Percentiles rank a stretch among this genome's conserved stretches.
These are phyloP conservation scores for Aureobasidium musti DNA, from an alignment of 2,329 filamentous ascomycete genomes.

Conservation along the genomic window DNA sequence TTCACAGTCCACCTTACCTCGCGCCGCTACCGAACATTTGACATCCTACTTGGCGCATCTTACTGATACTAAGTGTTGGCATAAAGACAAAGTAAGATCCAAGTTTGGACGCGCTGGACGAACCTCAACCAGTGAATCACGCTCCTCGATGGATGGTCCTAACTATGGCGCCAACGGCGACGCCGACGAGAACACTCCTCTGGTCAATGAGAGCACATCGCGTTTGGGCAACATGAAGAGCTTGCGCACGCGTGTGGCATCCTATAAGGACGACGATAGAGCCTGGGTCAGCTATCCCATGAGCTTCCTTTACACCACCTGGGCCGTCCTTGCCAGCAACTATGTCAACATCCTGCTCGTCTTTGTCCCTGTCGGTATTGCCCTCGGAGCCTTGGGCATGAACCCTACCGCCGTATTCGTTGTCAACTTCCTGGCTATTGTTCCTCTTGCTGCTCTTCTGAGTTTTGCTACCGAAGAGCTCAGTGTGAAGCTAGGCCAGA, in stretches of 20 bases:
- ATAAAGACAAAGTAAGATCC: constrained; percentile 30
- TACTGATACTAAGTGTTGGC: background rate
- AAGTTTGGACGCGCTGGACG: constrained; percentile 29
- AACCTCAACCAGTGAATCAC: constrained; percentile 7
- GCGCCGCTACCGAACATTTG: background rate
- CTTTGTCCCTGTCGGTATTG: constrained; percentile 71
- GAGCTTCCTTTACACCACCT: constrained; percentile 43
- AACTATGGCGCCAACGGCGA: constrained; percentile 57
- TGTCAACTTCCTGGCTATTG: constrained; percentile 91
- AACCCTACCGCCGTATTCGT: constrained; percentile 72
- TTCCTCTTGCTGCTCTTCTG: constrained; percentile 83
- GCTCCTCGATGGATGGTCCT: constrained; percentile 58
- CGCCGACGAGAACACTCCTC: constrained; percentile 38
- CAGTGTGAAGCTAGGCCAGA: constrained; percentile 74
- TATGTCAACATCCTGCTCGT: constrained; percentile 71
- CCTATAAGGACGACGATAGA: constrained; percentile 37
- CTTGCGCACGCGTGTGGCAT: constrained; percentile 18
- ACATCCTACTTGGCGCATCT: constrained; percentile 1
- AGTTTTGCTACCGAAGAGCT: constrained; percentile 91
- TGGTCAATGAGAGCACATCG: constrained; percentile 33
- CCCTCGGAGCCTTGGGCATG: constrained; percentile 64
- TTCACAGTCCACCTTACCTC: background rate
- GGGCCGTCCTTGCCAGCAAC: constrained; percentile 52
- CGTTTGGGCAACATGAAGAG: constrained; percentile 33
- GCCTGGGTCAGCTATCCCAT: constrained; percentile 40